phyloP scores from a whole-genome alignment of 768 basidiomycete genomes.

The Suillus plorans region DNA sequence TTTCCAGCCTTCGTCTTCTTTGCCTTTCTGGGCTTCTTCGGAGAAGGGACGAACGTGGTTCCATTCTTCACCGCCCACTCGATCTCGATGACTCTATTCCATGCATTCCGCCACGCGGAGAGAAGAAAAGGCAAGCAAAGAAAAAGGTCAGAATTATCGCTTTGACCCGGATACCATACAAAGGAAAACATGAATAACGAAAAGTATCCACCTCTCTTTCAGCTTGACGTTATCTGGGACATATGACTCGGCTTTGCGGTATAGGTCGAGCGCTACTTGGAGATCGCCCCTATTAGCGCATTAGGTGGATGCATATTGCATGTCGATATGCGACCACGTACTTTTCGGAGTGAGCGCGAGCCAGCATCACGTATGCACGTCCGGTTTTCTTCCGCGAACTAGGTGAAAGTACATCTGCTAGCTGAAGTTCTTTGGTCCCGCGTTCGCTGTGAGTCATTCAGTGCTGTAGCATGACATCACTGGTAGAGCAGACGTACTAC shows the following conservation, averaged over 20 bases:
- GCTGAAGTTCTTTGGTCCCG: constrained; percentile 57
- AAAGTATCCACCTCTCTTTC: constrained; percentile 84
- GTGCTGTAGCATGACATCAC: constrained; percentile 9
- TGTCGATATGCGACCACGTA: constrained; percentile 33
- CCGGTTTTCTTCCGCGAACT: constrained; percentile 81
- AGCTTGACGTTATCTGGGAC: constrained; percentile 87
- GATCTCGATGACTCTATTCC: constrained; percentile 73
- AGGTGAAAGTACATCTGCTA: constrained; percentile 66
- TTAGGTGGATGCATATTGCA: background rate
- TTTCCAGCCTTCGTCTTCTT: constrained; percentile 30
- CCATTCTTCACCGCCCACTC: constrained; percentile 74
- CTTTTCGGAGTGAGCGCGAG: constrained; percentile 81
- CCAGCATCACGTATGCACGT: constrained; percentile 80
- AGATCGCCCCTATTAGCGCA: constrained; percentile 63
- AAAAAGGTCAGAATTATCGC: constrained; percentile 42
- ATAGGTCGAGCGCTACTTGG: constrained; percentile 77
- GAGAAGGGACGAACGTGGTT: constrained; percentile 57
- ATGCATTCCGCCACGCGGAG: constrained; percentile 5
- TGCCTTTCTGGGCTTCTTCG: constrained; percentile 40
- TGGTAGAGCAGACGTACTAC: constrained; percentile 49
- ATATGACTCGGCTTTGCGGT: constrained; percentile 77
- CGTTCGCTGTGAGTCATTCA: constrained; percentile 48
- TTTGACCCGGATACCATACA: constrained; percentile 47
- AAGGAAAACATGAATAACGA: constrained; percentile 63
- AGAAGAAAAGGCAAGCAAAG: constrained; percentile 25